Evolutionary conservation across 176 grass and related monocot genomes (phyloP).

Genomic region (Raddia guianensis): DNA sequence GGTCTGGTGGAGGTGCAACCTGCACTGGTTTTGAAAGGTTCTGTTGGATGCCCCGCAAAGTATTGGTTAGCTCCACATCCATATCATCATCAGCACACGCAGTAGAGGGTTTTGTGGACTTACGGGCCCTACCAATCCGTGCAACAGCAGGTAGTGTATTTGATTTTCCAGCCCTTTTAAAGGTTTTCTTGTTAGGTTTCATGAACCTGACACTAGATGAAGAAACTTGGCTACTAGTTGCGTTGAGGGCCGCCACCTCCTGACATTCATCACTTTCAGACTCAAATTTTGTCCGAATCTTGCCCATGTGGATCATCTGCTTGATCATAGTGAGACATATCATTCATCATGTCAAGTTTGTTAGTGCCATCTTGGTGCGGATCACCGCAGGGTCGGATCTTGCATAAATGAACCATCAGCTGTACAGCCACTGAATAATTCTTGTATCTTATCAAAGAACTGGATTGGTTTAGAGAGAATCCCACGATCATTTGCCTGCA

Average conservation of each 20-base stretch:
- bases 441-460: conserved; percentile 4
- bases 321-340: background rate
- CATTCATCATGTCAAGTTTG: background rate
- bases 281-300: background rate
- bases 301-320: background rate
- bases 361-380: background rate
- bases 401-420: conserved; percentile 10
- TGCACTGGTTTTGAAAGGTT: conserved; percentile 2
- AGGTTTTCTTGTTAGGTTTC: background rate
- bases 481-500: background rate
- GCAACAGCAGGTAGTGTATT: background rate
- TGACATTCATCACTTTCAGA: conserved; percentile 17
- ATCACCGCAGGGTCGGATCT: background rate
- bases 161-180: background rate
- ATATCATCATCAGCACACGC: background rate
- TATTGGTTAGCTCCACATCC: background rate
- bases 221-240: conserved; percentile 2
- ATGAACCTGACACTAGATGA: background rate
- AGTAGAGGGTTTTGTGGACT: background rate
- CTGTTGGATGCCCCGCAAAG: background rate
- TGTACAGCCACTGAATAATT: background rate
- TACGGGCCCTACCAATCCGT: background rate
- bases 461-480: conserved; percentile 3
- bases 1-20: background rate
- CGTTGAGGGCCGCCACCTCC: background rate